Conservation (phyloP, 176 grass and related monocot genomes). For the Olyra latifolia region DNA sequence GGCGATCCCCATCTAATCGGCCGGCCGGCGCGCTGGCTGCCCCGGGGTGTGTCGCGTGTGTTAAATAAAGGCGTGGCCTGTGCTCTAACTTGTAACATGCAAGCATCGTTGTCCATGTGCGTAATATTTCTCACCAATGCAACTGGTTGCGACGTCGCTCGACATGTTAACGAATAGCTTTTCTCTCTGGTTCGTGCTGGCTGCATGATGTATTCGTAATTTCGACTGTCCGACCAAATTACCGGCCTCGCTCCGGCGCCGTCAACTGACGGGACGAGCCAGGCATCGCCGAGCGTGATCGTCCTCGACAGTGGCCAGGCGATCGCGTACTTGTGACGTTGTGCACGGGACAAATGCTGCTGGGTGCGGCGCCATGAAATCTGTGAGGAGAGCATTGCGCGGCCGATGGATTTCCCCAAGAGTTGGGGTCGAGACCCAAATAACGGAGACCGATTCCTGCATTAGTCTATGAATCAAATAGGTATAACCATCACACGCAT, state of each 20-base stretch:
- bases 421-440: too few relatives aligned
- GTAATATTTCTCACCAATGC: background rate
- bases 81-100: background rate
- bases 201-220: too few relatives aligned
- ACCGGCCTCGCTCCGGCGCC: conserved; percentile 5
- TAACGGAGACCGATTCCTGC: too few relatives aligned
- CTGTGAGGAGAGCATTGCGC: background rate
- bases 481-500: too few relatives aligned
- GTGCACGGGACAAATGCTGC: background rate
- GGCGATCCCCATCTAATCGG: conserved; percentile 61
- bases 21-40: background rate
- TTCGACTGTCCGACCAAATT: too few relatives aligned
- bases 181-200: too few relatives aligned
- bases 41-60: background rate
- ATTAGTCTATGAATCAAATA: too few relatives aligned
- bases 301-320: background rate
- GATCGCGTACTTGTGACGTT: background rate
- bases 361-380: background rate
- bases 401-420: background rate
- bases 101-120: background rate
- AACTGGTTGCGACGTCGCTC: background rate
- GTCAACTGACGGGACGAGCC: background rate
- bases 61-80: conserved; percentile 1
- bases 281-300: background rate
- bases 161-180: too few relatives aligned